These are phyloP conservation scores for Parasitella parasitica DNA, from an alignment of 371 early-diverging fungal species.

Conservation along the genomic window DNA sequence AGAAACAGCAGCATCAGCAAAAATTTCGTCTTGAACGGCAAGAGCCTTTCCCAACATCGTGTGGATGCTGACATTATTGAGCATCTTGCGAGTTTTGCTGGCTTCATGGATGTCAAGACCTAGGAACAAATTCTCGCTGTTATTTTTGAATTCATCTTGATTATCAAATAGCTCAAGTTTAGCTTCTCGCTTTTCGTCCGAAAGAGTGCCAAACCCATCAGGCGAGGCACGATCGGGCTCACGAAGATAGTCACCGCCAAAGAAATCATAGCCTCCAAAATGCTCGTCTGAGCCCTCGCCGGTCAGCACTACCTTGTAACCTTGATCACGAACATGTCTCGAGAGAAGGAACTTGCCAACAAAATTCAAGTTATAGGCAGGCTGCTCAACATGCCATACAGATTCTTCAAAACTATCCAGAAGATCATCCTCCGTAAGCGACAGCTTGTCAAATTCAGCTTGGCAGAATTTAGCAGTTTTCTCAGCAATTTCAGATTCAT, in stretches of 20 bases:
- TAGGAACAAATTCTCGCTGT: neutral
- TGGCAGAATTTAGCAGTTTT: neutral
- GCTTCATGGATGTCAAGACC: neutral
- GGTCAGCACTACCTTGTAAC: conserved; percentile 54
- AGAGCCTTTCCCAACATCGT: neutral
- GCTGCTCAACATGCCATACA: conserved; percentile 23
- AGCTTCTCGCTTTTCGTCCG: conserved; percentile 4
- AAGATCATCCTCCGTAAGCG: conserved; percentile 4
- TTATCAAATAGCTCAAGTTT: neutral
- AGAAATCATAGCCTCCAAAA: conserved; percentile 62
- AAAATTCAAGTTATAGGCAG: conserved; percentile 7
- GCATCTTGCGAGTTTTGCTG: neutral
- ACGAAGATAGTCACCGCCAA: conserved; percentile 37
- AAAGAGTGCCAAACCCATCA: conserved; percentile 12
- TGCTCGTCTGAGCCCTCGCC: conserved; percentile 57
- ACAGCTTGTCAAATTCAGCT: conserved; percentile 18
- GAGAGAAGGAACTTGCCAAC: conserved; percentile 12
- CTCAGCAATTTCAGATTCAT: conserved; percentile 24
- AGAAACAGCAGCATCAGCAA: neutral
- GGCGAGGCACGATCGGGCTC: conserved; percentile 21
- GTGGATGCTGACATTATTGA: conserved; percentile 4
- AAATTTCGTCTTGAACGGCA: neutral
- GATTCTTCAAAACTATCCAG: conserved; percentile 19
- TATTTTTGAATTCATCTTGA: neutral
- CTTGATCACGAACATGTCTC: conserved; percentile 24